Percentiles rank a stretch among this genome's conserved stretches.
These are phyloP conservation scores for Neotropicomus parvogracilis DNA, from an alignment of 1,284 basidiomycete species.

Conservation along the genomic window DNA sequence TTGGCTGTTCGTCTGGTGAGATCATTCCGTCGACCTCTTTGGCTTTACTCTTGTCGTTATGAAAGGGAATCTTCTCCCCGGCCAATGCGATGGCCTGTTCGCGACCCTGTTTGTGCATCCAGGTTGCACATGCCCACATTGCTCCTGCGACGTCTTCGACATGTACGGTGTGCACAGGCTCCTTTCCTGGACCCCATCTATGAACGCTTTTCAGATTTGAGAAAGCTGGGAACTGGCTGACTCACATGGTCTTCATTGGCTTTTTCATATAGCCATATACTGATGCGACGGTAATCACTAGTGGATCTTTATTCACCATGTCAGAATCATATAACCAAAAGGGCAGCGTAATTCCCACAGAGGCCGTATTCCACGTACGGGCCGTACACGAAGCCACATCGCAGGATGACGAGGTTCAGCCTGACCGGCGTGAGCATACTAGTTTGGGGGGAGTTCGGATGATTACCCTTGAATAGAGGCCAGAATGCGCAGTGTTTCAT, in stretches of 20 bases:
- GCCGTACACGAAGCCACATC: conserved; percentile 70
- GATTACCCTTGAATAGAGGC: conserved; percentile 67
- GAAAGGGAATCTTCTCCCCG: conserved; percentile 53
- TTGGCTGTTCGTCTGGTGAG: conserved; percentile 52
- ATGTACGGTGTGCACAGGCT: conserved; percentile 79
- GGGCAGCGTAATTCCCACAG: conserved; percentile 40
- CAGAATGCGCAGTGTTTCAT: conserved; percentile 76
- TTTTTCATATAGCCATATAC: conserved; percentile 82
- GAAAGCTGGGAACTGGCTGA: conserved; percentile 1
- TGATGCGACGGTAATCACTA: conserved; percentile 72
- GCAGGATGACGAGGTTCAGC: conserved; percentile 77
- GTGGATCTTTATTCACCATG: conserved; percentile 35
- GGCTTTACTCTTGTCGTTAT: conserved; percentile 67
- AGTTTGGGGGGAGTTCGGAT: not conserved
- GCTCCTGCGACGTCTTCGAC: conserved; percentile 74
- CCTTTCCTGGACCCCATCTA: conserved; percentile 76
- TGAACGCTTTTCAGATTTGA: conserved; percentile 7
- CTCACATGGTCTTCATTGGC: conserved; percentile 83
- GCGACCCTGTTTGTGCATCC: conserved; percentile 65
- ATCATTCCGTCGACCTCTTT: conserved; percentile 60
- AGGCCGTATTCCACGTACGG: conserved; percentile 70
- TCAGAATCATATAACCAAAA: conserved; percentile 14
- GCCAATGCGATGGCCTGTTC: conserved; percentile 60
- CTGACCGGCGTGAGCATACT: conserved; percentile 37
- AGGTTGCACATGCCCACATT: conserved; percentile 70